Percentiles rank a stretch among this genome's conserved stretches.
Evolutionary conservation across 306 rosid species (phyloP).

Genomic region (Cicer pinnatifidum): DNA sequence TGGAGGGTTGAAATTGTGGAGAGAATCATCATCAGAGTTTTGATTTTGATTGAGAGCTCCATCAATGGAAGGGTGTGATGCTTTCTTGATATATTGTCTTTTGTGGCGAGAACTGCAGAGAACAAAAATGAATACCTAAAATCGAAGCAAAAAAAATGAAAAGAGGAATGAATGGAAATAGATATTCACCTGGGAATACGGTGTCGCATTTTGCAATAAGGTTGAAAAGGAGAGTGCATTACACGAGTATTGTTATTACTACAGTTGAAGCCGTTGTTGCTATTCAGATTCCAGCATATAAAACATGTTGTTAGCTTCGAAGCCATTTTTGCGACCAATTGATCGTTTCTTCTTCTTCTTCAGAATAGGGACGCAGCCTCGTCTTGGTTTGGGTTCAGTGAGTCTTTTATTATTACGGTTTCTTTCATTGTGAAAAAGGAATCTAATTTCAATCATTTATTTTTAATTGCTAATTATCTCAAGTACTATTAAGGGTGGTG

Average conservation of each 20-base stretch:
- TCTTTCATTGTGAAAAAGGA: neutral
- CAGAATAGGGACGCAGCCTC: too few species aligned
- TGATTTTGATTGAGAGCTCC: constrained; percentile 53
- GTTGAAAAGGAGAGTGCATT: constrained; percentile 52
- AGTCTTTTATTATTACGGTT: neutral
- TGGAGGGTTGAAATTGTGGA: constrained; percentile 42
- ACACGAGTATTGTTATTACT: constrained; percentile 13
- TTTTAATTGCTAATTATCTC: neutral
- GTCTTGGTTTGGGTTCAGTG: too few species aligned
- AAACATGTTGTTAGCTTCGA: constrained; percentile 16
- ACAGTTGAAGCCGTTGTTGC: constrained; percentile 37
- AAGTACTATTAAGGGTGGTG: neutral
- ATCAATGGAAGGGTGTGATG: constrained; percentile 51
- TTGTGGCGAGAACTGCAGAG: constrained; percentile 64
- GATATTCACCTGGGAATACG: constrained; percentile 54
- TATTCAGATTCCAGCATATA: constrained; percentile 29
- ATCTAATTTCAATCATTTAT: neutral
- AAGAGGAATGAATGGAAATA: neutral
- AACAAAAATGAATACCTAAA: neutral
- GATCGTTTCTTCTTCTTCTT: neutral
- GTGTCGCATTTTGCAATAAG: constrained; percentile 64
- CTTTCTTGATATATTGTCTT: constrained; percentile 65
- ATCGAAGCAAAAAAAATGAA: neutral
- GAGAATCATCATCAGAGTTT: constrained; percentile 40
- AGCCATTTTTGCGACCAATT: constrained; percentile 13